A percentile compares a stretch with the other conserved stretches of the same genome.
These are phyloP conservation scores for Oryza longistaminata DNA, from an alignment of 176 grass and related monocot genomes.

Conservation along the genomic window DNA sequence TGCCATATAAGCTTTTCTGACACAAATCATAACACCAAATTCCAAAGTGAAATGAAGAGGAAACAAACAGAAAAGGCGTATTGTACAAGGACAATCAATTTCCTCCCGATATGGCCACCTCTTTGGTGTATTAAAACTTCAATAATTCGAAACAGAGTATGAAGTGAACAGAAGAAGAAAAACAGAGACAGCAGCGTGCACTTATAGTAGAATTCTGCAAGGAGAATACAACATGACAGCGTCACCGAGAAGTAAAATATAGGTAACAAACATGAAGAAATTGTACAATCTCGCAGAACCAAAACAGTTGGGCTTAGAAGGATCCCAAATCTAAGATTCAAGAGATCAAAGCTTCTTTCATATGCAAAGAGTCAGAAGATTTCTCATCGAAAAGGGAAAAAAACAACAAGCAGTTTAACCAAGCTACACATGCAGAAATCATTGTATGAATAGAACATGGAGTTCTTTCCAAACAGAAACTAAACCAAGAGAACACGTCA, in stretches of 20 bases:
- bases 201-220: background rate
- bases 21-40: background rate
- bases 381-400: background rate
- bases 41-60: background rate
- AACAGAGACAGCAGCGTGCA: background rate
- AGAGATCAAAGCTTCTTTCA: background rate
- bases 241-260: background rate
- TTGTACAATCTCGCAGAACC: background rate
- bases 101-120: too few species aligned
- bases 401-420: background rate
- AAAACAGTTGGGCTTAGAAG: background rate
- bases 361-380: background rate
- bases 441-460: background rate
- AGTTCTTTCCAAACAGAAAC: background rate
- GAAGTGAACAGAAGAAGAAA: background rate
- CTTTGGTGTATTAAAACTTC: too few species aligned
- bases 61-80: background rate
- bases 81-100: background rate
- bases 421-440: background rate
- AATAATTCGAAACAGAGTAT: background rate
- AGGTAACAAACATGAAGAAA: background rate
- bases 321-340: background rate
- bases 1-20: background rate
- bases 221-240: background rate
- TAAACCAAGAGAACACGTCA: background rate